Base-by-base conservation (phyloP, 1,139 yeast species). In the Kodamaea sp. region DNA sequence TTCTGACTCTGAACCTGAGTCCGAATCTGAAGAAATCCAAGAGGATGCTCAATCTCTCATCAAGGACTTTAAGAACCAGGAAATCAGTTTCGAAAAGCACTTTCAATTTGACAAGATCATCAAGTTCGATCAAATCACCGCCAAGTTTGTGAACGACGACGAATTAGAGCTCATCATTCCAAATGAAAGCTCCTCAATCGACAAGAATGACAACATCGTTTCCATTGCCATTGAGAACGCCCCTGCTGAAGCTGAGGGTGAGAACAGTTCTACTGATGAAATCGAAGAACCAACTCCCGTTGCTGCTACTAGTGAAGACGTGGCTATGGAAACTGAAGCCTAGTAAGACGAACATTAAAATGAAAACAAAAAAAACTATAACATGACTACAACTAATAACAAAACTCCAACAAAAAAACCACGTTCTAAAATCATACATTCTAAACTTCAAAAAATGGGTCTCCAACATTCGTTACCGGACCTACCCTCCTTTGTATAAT, bases 161-260 rank as follows among this genome's bases (percentile, higher is more conserved):
- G 76, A 70, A 53, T 63, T 70, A 39, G 74, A 68, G 53, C 56
- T 70, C 42, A 60, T 61, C 35, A 65, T 70, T 42, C 76, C 76
- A 32, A 63, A 63, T 40, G 61, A 64, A 36, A 52, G 55, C 29
- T 55, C 55, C 22, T 54, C 57, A 25, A 47, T 55, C 25, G 49
- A 49, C 28, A 50, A 49, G 38, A 45, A 41, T 11, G 52, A 50
- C 26, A 62, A 59, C 47, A 44, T 48, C 26, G 46, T 59, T 28
- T 39, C 58, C 23, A 58, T 66, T 35, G 39, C 51, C 24, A 52
- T 66, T 35, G 59, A 50, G 15, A 50, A 51, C 13, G 57, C 48
- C 29, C 43, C 34, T 15, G 38, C 30, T 23, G 53, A 52, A 11
- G 57, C 50, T 22, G 57, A 52, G 34, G 31, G 29, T 18, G 39